These are phyloP conservation scores for Chlorella sp. DNA, from an alignment of 139 green algal species.

Conservation along the genomic window DNA sequence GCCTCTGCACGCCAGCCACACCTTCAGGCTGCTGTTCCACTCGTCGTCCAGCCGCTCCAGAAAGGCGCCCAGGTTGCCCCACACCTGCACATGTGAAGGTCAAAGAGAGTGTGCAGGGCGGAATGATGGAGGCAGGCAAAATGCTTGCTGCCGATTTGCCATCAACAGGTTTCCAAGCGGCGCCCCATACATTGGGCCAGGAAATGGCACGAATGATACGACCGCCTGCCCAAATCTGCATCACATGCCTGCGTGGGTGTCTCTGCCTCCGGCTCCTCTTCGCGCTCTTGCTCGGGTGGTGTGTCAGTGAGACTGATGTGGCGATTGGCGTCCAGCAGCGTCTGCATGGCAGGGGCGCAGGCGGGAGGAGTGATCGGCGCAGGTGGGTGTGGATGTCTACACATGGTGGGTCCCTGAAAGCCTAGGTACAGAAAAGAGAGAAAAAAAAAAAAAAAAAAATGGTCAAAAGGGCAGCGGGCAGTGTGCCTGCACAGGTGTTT, in stretches of 20 bases:
- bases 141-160: neutral
- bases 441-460: neutral
- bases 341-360: neutral
- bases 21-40: slow-evolving; percentile 96
- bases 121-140: neutral
- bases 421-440: neutral
- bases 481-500: neutral
- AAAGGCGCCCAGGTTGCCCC: slow-evolving; percentile 94
- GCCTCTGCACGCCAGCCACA: slow-evolving; percentile 17
- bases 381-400: neutral
- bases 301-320: slow-evolving; percentile 67
- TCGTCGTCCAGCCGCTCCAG: slow-evolving; percentile 98
- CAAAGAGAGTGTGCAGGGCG: neutral
- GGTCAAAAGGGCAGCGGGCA: no score
- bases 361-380: neutral
- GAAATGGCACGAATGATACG: neutral
- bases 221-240: neutral
- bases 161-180: neutral
- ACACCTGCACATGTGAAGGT: slow-evolving; percentile 60
- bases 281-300: slow-evolving; percentile 73
- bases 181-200: no score
- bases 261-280: slow-evolving; percentile 55
- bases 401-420: neutral
- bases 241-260: slow-evolving; percentile 2
- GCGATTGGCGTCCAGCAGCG: slow-evolving; percentile 19